Evolutionary conservation across 2,329 filamentous ascomycete genomes (phyloP), one percentile per base, ranked within the genome.

Genomic region (Xylariaceae sp.): DNA sequence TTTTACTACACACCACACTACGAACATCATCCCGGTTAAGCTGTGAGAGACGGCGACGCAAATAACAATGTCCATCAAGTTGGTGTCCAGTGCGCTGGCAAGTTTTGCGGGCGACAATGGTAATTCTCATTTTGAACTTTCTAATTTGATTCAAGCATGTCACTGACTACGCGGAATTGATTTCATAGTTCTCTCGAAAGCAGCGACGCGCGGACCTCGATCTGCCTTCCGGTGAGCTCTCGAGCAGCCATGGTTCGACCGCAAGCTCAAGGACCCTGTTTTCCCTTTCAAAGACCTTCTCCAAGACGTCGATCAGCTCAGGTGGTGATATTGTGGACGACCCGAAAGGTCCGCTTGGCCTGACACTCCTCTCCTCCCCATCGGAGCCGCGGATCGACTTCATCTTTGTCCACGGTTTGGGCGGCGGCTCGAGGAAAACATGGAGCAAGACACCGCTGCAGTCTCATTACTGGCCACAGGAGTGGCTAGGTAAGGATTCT

Each of bases 381-480:
- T 11, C 53, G 2, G 31, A 56, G 5, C 40, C 53, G 6, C 16
- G 12, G 2, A 17, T 49, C 17, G 49, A 58, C n/a, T 17, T 58
- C 36, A 26, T 56, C 4, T 56, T 56, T 28, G 53, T 56, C n/a
- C 53, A 56, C 17, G 53, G 53, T 6, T 28, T 56, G 3, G 39
- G 47, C 5, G 47, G 53, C 11, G 46, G 47, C 8, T 51, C 46
- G 3, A 45, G 40, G 14, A 56, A 58, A n/a, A 58, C 55, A 29
- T 58, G 49, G 55, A 43, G 41, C 14, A 53, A 53, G 14, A 29
- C 46, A 2, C 28, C 19, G 23, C 17, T 16, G n/a, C 24, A 26
- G 36, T 9, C 9, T 1, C 49, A 70, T n/a, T 78, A 71, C 58
- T 78, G 76, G 76, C 76, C 76, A 1, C 48, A 65, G 36, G 63